Evolutionary conservation across 2,329 filamentous ascomycete genomes (phyloP), one percentile per base, ranked within the genome.

Genomic region (Apiospora koreana): DNA sequence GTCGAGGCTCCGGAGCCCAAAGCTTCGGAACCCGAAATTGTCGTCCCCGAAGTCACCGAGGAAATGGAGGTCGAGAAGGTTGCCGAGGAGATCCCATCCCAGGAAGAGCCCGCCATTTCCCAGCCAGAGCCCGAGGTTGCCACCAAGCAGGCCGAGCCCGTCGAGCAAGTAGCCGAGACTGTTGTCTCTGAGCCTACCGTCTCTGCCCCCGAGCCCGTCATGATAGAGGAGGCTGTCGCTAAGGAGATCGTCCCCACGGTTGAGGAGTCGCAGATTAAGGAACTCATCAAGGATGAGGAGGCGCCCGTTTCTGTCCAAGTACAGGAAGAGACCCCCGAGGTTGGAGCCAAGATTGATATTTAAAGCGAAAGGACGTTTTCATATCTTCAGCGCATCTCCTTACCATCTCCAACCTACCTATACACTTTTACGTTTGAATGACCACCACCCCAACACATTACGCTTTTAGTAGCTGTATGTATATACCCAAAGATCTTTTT

Each of bases 391-490:
- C 54, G 54, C 25, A 35, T 35, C 50, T 12, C 10, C 25, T 28
- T 14, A 9, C 28, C 25, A 10, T 38, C 31, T n/a, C n/a, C 3
- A 38, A 38, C 18, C 31, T 35, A 38, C 54, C 54, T 38, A 58
- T 31, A 50, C 45, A 35, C 35, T 43, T 21, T 62, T 38, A 62
- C 54, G 54, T 62, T 62, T 62, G 54, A 62, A 62, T 62, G 54
- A 62, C 54, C 54, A 35, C 28, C 25, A 50, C 50, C 50, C 16
- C 50, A n/a, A 58, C 50, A 35, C 18, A 38, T n/a, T 4, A 58
- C 21, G 31, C 31, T 35, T 38, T 23, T 38, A n/a, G 18, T 35
- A 58, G 54, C 54, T 62, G 54, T 62, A 62, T 62, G 18, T 62
- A 62, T 62, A 62, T 62, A 62, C 54, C 54, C 54, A 35, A n/a